Conservation (phyloP, 2,329 filamentous ascomycete species). For the Arthrobotrys megalospora region DNA sequence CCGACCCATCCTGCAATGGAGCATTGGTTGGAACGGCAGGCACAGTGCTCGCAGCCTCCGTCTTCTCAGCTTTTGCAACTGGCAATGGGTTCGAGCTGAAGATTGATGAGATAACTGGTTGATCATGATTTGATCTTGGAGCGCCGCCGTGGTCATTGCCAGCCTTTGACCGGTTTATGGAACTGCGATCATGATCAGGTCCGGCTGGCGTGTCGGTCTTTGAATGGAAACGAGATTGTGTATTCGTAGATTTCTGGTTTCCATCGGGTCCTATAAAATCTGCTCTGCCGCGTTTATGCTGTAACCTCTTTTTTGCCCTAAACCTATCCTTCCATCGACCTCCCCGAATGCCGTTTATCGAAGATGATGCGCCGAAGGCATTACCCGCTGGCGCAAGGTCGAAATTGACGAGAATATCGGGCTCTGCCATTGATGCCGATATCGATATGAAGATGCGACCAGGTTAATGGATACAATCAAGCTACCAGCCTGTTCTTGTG, state of each 20-base stretch:
- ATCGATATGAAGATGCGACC: not conserved
- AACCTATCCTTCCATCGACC: constrained; percentile 94
- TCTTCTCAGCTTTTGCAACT: constrained; percentile 69
- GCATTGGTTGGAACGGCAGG: constrained; percentile 86
- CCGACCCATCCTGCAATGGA: constrained; percentile 84
- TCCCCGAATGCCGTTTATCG: constrained; percentile 77
- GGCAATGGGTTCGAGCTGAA: constrained; percentile 90
- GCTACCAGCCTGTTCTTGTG: not conserved
- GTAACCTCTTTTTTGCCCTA: constrained; percentile 79
- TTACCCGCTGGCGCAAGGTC: constrained; percentile 78
- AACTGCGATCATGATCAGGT: constrained; percentile 61
- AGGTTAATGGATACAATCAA: not conserved
- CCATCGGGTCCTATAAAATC: constrained; percentile 64
- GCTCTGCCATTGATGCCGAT: constrained; percentile 81
- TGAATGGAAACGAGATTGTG: constrained; percentile 23
- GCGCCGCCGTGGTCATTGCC: constrained; percentile 63
- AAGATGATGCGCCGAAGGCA: constrained; percentile 73
- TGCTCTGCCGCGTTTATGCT: constrained; percentile 71
- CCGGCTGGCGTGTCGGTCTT: constrained; percentile 40
- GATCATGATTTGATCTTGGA: constrained; percentile 63
- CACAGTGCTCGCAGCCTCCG: constrained; percentile 71
- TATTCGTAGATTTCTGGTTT: constrained; percentile 48
- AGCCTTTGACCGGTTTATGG: constrained; percentile 68
- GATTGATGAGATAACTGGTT: constrained; percentile 82
- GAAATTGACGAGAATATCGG: constrained; percentile 96